Percentiles rank a stretch among this genome's conserved stretches.
Conservation (phyloP, 495 filamentous ascomycete species). For the Penicillium goetzii region DNA sequence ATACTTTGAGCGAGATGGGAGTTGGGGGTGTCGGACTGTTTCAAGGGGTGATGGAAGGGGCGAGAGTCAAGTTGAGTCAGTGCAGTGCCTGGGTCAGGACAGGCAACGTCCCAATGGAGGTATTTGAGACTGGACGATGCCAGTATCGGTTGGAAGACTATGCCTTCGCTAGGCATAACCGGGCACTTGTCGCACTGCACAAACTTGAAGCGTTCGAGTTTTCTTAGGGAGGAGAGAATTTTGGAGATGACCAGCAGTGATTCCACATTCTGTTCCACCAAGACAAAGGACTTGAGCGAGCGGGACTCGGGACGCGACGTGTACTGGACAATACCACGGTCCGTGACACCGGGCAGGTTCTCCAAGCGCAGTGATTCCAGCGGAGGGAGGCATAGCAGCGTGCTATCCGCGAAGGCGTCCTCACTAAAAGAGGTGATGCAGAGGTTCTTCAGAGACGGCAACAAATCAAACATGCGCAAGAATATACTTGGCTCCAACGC, state of each 20-base stretch:
- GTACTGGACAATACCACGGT: slow-evolving; percentile 73
- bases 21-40: slow-evolving; percentile 59
- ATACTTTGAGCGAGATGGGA: slow-evolving; percentile 75
- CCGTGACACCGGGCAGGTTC: slow-evolving; percentile 76
- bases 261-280: slow-evolving; percentile 68
- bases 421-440: slow-evolving; percentile 73
- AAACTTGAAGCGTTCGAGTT: slow-evolving; percentile 68
- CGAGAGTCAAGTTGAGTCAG: slow-evolving; percentile 45
- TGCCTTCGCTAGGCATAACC: slow-evolving; percentile 57
- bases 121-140: slow-evolving; percentile 67
- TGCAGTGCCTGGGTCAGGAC: slow-evolving; percentile 45
- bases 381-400: slow-evolving; percentile 69
- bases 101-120: slow-evolving; percentile 82
- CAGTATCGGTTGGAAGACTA: slow-evolving; percentile 70
- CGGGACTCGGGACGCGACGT: slow-evolving; percentile 60
- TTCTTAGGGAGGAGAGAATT: slow-evolving; percentile 67
- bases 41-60: slow-evolving; percentile 43
- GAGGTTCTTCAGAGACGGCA: slow-evolving; percentile 74
- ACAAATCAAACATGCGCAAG: slow-evolving; percentile 64
- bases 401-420: slow-evolving; percentile 72
- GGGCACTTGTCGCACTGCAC: slow-evolving; percentile 67
- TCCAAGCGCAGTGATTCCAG: slow-evolving; percentile 76
- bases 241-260: slow-evolving; percentile 73
- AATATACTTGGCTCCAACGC: slow-evolving; percentile 68
- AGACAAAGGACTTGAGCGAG: slow-evolving; percentile 60